phyloP scores from a whole-genome alignment of 805 yeast genomes.

The Grigorovia yakushimaensis region DNA sequence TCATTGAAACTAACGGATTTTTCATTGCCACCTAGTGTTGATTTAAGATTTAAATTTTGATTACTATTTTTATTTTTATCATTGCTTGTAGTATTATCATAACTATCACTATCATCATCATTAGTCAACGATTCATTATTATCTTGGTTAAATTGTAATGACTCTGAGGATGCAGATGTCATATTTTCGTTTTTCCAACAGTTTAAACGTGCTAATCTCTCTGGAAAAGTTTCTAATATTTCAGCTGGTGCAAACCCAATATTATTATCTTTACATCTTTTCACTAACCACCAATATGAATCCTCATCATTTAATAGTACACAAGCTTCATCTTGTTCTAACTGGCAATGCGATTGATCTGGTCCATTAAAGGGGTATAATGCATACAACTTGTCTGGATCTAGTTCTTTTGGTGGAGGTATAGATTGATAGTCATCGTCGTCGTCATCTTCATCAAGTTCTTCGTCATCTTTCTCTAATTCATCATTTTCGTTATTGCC shows the following conservation, averaged over 20 bases:
- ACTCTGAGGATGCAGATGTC: constrained; percentile 12
- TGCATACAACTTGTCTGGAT: constrained; percentile 78
- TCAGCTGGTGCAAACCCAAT: constrained; percentile 98
- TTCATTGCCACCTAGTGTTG: constrained; percentile 8
- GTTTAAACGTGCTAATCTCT: constrained; percentile 82
- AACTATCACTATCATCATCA: constrained; percentile 7
- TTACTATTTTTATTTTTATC: constrained; percentile 2
- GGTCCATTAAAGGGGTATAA: constrained; percentile 83
- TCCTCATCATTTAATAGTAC: constrained; percentile 77
- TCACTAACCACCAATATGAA: constrained; percentile 93
- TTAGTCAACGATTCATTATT: constrained; percentile 1
- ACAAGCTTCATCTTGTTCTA: constrained; percentile 74
- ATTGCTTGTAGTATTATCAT: no score
- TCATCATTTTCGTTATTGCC: constrained; percentile 8
- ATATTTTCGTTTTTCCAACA: constrained; percentile 82
- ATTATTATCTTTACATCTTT: constrained; percentile 45
- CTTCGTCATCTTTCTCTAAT: constrained; percentile 12
- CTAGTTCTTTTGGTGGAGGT: constrained; percentile 68
- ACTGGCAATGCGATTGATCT: constrained; percentile 82
- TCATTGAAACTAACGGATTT: constrained; percentile 29
- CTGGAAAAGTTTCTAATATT: constrained; percentile 82
- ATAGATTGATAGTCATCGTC: constrained; percentile 36
- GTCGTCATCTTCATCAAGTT: constrained; percentile 22
- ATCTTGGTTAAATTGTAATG: constrained; percentile 4
- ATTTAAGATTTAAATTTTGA: not conserved